phyloP scores from a whole-genome alignment of 495 filamentous ascomycete species.

The Podospora australis region DNA sequence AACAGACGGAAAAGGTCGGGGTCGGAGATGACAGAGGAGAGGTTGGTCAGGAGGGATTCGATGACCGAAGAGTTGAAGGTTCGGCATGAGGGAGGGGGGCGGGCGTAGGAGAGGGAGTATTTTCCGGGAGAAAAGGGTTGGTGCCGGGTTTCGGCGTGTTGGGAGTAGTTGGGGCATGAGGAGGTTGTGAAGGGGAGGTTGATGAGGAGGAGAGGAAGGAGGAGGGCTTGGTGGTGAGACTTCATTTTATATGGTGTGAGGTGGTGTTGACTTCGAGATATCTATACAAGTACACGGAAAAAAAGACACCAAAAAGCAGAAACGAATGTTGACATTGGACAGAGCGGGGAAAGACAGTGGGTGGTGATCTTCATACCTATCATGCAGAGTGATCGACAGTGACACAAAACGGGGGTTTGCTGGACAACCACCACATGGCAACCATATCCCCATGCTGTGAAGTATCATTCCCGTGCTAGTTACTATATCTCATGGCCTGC shows the following conservation, averaged over 20 bases:
- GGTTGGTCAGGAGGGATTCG: slow-evolving; percentile 46
- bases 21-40: slow-evolving; percentile 47
- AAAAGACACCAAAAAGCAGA: too few species aligned
- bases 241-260: not conserved
- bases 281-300: too few species aligned
- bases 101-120: slow-evolving; percentile 48
- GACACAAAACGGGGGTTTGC: not conserved
- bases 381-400: not conserved
- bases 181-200: not conserved
- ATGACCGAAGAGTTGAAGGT: slow-evolving; percentile 53
- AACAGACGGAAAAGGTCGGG: slow-evolving; percentile 62
- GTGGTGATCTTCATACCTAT: too few species aligned
- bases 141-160: slow-evolving; percentile 41
- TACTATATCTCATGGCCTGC: too few species aligned
- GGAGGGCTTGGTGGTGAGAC: not conserved
- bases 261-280: too few species aligned
- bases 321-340: too few species aligned
- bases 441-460: too few species aligned
- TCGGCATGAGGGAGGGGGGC: slow-evolving; percentile 50
- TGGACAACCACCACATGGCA: not conserved
- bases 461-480: too few species aligned
- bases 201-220: not conserved
- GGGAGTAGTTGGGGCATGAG: slow-evolving; percentile 48
- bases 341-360: too few species aligned
- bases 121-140: slow-evolving; percentile 38